Evolutionary conservation across 1,284 basidiomycete species (phyloP).

Genomic region (Cutaneotrichosporon arboriforme): DNA sequence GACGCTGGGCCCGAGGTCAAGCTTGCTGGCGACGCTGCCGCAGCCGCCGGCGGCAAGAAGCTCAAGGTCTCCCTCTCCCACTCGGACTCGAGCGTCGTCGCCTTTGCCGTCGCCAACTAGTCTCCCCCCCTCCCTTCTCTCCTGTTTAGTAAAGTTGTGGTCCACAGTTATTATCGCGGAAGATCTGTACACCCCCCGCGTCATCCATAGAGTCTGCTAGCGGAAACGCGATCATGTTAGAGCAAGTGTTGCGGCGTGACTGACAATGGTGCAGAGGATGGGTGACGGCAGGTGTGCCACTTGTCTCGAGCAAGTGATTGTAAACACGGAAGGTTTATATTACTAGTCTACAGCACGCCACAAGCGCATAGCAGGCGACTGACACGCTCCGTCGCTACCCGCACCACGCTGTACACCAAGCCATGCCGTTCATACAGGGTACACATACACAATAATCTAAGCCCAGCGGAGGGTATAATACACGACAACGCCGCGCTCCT

Average conservation of each 20-base stretch:
- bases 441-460: too few relatives aligned
- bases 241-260: neutral
- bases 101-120: slow-evolving; percentile 47
- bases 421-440: too few relatives aligned
- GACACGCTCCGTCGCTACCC: too few relatives aligned
- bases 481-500: slow-evolving; percentile 44
- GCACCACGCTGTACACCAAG: too few relatives aligned
- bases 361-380: too few relatives aligned
- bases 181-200: neutral
- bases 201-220: slow-evolving; percentile 4
- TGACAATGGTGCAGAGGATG: too few relatives aligned
- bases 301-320: too few relatives aligned
- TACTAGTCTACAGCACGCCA: too few relatives aligned
- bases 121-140: too few relatives aligned
- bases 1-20: slow-evolving; percentile 60
- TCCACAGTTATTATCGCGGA: slow-evolving; percentile 2
- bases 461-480: slow-evolving; percentile 30
- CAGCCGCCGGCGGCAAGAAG: slow-evolving; percentile 66
- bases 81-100: slow-evolving; percentile 48
- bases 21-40: slow-evolving; percentile 75
- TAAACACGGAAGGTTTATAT: too few relatives aligned
- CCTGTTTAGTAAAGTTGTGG: slow-evolving; percentile 1
- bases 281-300: too few relatives aligned
- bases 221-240: slow-evolving; percentile 3
- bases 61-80: slow-evolving; percentile 85